Base-by-base conservation (phyloP, 371 early-diverging fungal species). In the Globomyces sp. region DNA sequence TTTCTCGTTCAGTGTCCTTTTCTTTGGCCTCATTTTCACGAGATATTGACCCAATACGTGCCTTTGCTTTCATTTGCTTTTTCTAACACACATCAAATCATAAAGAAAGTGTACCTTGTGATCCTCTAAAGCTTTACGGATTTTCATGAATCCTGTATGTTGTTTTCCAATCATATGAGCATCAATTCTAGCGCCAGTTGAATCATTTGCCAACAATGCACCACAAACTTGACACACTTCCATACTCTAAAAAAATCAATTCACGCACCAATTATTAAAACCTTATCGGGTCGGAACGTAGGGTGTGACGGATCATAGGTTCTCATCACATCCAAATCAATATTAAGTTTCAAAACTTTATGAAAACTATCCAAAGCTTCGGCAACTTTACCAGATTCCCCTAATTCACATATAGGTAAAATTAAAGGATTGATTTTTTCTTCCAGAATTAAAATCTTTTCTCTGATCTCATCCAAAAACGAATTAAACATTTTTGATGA, bases 171-270 rank as follows among this genome's bases (percentile, higher is more conserved):
- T 83, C 61, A 90, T 81, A 74, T 94, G 94, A 37, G 94, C 92
- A 64, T 92, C 93, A 71, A 92, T 75, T 41, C 93, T 80, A 70
- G 90, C 87, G 41, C 89, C 82, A 44, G 89, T 87, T 65, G 92
- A 92, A 71, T 90, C 87, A 58, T 90, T 89, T 57, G 92, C 93
- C 66, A 94, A 79, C 67, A 93, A 87, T 10, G 93, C 92, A 47
- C 92, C 93, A 76, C 94, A 94, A 36, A 93, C 90, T 67, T 89
- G 87, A 75, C 94, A 94, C 50, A 93, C 92, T 68, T 90, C 88
- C 85, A 92, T 87, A 44, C 83, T 80, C 74, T 24, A 24, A 24
- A 24, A n/a, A 24, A 24, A 24, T 24, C 24, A 24, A 24, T 24
- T 24, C 24, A 24, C 24, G 0, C 24, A 24, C 24, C 24, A 0